Evolutionary conservation across 2,329 filamentous ascomycete genomes (phyloP).

Genomic region (Blastomyces silverae): DNA sequence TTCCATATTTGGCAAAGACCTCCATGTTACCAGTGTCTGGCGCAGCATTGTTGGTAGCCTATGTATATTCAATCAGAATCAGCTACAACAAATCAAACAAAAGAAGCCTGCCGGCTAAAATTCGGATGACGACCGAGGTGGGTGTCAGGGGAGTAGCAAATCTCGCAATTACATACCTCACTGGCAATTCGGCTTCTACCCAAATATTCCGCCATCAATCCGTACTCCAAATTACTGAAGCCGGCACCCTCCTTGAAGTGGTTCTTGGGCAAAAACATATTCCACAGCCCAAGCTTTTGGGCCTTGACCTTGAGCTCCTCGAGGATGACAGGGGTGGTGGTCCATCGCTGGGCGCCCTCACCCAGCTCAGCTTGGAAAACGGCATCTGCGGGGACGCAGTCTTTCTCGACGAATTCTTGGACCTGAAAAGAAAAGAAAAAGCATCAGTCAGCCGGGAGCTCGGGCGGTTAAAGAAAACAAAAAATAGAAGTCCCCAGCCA

Average conservation of each 20-base stretch:
- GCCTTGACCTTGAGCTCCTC: slow-evolving; percentile 87
- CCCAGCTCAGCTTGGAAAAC: slow-evolving; percentile 76
- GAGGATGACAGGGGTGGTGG: slow-evolving; percentile 68
- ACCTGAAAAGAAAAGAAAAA: slow-evolving; percentile 47
- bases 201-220: slow-evolving; percentile 92
- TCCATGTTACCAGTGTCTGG: slow-evolving; percentile 97
- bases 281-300: slow-evolving; percentile 81
- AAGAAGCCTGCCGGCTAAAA: slow-evolving; percentile 3
- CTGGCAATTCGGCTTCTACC: slow-evolving; percentile 78
- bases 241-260: slow-evolving; percentile 95
- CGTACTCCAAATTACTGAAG: slow-evolving; percentile 93
- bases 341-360: slow-evolving; percentile 68
- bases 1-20: slow-evolving; percentile 85
- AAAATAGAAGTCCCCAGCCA: not conserved
- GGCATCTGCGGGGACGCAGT: slow-evolving; percentile 80
- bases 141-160: not conserved
- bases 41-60: slow-evolving; percentile 79
- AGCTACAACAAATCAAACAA: not conserved
- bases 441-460: not conserved
- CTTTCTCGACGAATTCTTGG: slow-evolving; percentile 93
- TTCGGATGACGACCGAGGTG: not conserved
- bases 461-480: not conserved
- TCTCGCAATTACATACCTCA: slow-evolving; percentile 44
- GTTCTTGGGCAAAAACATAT: slow-evolving; percentile 92
- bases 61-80: slow-evolving; percentile 12